Evolutionary conservation across 352 stramenopile species (phyloP), one percentile per base, ranked within the genome.

Genomic region (Halophytophthora polymorphica): DNA sequence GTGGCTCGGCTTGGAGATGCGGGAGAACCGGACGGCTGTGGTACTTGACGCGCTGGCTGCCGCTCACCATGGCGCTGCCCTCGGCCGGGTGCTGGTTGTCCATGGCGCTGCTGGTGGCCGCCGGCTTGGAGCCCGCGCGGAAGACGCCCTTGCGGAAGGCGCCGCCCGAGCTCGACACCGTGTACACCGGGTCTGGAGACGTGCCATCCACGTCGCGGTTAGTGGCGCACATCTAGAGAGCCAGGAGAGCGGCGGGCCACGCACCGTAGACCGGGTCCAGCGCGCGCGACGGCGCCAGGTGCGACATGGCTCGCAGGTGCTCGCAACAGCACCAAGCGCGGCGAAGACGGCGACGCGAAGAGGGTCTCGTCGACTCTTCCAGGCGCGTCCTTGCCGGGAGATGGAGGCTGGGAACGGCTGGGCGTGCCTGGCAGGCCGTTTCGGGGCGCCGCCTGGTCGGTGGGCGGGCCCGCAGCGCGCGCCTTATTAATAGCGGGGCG

Each of bases 1-100:
- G 90, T 39, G 81, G 66, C 25, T 96, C 83, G 0, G 87, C 83
- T 51, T 93, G 64, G 0, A 97, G 46, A 53, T 96, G 86, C 35
- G 90, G 90, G 14, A 98, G 64, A 11, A 97, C 81, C 3, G 91
- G 91, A 17, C 88, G 76, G 37, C 88, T 83, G 67, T 95, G 93
- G 71, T 83, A 98, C 61, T 96, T 97, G 59, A 70, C 72, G n/a
- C 86, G 77, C 54, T 96, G 63, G 0, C 63, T 61, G 25, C 89
- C 89, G 40, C 75, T 81, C 8, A 96, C 71, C 15, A 71, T 58
- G 1, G 71, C 59, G 33, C 53, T 60, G 14, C 62, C 57, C 25
- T 67, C 52, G 12, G 52, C 44, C 37, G 57, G 49, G 22, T 64
- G 61, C 45, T 71, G 57, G 44, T 80, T 73, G 43, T 56, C 70